Evolutionary conservation across 768 basidiomycete species (phyloP), one percentile per base, ranked within the genome.

Genomic region (Leccinellum albellum): DNA sequence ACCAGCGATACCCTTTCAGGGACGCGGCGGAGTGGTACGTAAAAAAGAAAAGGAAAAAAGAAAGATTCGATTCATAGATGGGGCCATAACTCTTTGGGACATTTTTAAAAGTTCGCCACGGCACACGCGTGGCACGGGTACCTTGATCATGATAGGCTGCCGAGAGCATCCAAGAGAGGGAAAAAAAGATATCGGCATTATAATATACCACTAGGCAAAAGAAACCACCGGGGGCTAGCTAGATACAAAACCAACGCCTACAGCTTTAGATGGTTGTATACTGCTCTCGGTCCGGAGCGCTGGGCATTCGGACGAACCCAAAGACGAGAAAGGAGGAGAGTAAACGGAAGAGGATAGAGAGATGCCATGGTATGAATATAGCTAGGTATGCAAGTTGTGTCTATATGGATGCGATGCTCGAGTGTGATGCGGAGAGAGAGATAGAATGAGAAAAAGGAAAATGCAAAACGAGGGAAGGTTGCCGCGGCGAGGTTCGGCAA

Each of bases 321-420:
- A 59, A 62, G 53, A 62, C 33, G 52, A 59, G 35, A n/a, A n/a
- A 56, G 31, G 64, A 32, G 50, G 28, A 42, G 24, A 52, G 49
- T 33, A 3, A 14, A 31, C 6, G 8, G 58, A 15, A 20, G 56
- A 53, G 54, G 40, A 42, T 42, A 55, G 51, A 64, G 29, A 59
- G 56, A 67, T 69, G 71, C 69, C 60, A 64, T 71, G 70, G 64
- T 71, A 71, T 73, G 72, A 67, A 63, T 71, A 67, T 63, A 73
- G 69, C 67, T 54, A 71, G 69, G 65, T 66, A 71, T 73, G 70
- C 70, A 24, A 60, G 56, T 64, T 29, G 61, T 67, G 61, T 73
- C 70, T 73, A 69, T 61, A 58, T 59, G 7, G 63, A 59, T 67
- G 66, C 60, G 61, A 67, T 65, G 64, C 59, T 47, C 46, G 62